Percentiles rank a stretch among this genome's conserved stretches.
phyloP scores from a whole-genome alignment of 129 eudicot species.

The Ambrosia artemisiifolia region DNA sequence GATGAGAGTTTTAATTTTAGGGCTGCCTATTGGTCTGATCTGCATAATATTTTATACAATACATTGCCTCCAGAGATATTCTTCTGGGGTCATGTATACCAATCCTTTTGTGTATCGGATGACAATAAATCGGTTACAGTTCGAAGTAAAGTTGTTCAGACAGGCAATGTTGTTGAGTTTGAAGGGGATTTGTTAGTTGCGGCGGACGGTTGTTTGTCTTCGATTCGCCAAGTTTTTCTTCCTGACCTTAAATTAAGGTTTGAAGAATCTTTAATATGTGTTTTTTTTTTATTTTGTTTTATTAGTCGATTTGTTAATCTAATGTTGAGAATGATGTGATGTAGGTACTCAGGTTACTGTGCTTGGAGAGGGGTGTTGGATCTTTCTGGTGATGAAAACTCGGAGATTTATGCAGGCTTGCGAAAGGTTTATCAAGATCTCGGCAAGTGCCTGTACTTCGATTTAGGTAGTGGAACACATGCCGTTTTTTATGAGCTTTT shows the following conservation, averaged over 20 bases:
- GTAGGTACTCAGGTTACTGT: slow-evolving; percentile 91
- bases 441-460: slow-evolving; percentile 78
- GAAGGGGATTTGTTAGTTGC: slow-evolving; percentile 68
- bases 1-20: slow-evolving; percentile 76
- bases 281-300: not conserved
- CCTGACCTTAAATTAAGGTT: slow-evolving; percentile 76
- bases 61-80: slow-evolving; percentile 58
- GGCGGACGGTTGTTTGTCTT: slow-evolving; percentile 82
- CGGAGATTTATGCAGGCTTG: slow-evolving; percentile 41
- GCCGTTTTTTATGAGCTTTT: slow-evolving; percentile 68
- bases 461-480: slow-evolving; percentile 59
- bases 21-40: slow-evolving; percentile 91
- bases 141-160: slow-evolving; percentile 46
- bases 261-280: not conserved
- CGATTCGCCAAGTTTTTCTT: slow-evolving; percentile 51
- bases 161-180: slow-evolving; percentile 40
- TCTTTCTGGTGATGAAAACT: slow-evolving; percentile 44
- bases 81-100: slow-evolving; percentile 72
- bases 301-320: not conserved
- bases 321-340: slow-evolving; percentile 10
- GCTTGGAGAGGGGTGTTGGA: slow-evolving; percentile 97
- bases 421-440: slow-evolving; percentile 66
- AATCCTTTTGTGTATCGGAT: slow-evolving; percentile 47
- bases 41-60: slow-evolving; percentile 60
- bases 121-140: slow-evolving; percentile 45